Conservation (phyloP, 305 asterid genomes). For the Fraxinus sp. region DNA sequence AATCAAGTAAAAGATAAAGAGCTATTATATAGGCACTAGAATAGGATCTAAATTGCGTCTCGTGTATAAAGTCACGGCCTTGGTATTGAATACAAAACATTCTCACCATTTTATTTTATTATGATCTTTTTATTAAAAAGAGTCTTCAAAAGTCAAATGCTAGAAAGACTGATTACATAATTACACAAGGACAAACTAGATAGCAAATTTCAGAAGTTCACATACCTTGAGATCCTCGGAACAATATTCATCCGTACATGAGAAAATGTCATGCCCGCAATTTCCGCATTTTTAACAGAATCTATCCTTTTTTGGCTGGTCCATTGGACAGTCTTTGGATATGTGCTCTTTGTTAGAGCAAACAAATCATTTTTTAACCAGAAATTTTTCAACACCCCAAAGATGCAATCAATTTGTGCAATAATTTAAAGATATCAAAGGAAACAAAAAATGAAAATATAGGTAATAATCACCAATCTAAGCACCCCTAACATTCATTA, state of each 20-base stretch:
- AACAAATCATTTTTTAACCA: constrained; percentile 35
- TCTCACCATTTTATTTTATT: too few relatives aligned
- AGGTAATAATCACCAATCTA: neutral
- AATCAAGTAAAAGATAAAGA: too few relatives aligned
- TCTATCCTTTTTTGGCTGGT: constrained; percentile 23
- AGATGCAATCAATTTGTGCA: neutral
- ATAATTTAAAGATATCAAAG: neutral
- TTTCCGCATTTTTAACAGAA: constrained; percentile 43
- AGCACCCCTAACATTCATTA: neutral
- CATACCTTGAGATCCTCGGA: constrained; percentile 51
- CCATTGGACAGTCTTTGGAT: constrained; percentile 31
- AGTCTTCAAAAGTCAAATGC: neutral
- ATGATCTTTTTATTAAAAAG: too few relatives aligned
- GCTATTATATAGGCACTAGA: too few relatives aligned
- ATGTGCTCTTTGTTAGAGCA: constrained; percentile 40
- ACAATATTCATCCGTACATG: constrained; percentile 37
- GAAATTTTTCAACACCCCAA: neutral
- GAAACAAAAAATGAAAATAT: neutral
- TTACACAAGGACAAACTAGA: neutral
- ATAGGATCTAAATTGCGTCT: too few relatives aligned
- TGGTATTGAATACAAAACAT: too few relatives aligned
- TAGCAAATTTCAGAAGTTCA: neutral
- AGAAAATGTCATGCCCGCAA: constrained; percentile 41
- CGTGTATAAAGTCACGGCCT: too few relatives aligned
- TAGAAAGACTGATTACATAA: neutral